A percentile compares a stretch with the other conserved stretches of the same genome.
phyloP scores from a whole-genome alignment of 306 rosid species.

The Prunus mira region DNA sequence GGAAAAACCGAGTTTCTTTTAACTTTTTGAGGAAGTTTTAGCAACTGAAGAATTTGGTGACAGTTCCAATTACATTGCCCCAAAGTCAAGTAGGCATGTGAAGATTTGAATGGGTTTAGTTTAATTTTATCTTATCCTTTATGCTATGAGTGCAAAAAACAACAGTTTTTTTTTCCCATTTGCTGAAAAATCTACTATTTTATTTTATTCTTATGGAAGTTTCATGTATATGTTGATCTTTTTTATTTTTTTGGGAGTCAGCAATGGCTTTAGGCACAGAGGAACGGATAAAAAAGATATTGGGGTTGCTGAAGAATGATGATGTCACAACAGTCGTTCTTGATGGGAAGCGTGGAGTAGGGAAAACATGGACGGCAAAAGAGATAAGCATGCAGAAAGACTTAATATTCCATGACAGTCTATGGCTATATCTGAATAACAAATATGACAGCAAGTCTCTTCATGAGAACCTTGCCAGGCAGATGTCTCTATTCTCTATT shows the following conservation, averaged over 20 bases:
- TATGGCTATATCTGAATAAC: constrained; percentile 24
- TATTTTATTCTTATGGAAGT: neutral
- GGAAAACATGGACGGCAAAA: constrained; percentile 28
- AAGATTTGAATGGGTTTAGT: neutral
- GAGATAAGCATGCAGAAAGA: neutral
- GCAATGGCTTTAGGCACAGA: constrained; percentile 4
- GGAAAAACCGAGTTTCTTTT: neutral
- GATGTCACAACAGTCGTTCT: constrained; percentile 3
- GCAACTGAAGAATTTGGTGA: neutral
- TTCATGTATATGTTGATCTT: too few species aligned
- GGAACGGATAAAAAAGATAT: neutral
- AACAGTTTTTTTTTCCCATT: neutral
- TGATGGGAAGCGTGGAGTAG: constrained; percentile 23
- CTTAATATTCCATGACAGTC: neutral
- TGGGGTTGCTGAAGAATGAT: neutral
- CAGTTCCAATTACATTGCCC: neutral
- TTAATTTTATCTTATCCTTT: neutral
- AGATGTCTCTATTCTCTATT: constrained; percentile 7
- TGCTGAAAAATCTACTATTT: neutral
- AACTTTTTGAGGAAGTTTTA: neutral
- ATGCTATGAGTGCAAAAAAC: too few species aligned
- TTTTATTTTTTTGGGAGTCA: neutral
- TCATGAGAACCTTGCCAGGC: neutral
- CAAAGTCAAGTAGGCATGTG: neutral
- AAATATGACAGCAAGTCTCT: constrained; percentile 2